Percentiles rank a stretch among this genome's conserved stretches.
phyloP scores from a whole-genome alignment of 768 basidiomycete species.

The Boletus rufocinnamomeus region DNA sequence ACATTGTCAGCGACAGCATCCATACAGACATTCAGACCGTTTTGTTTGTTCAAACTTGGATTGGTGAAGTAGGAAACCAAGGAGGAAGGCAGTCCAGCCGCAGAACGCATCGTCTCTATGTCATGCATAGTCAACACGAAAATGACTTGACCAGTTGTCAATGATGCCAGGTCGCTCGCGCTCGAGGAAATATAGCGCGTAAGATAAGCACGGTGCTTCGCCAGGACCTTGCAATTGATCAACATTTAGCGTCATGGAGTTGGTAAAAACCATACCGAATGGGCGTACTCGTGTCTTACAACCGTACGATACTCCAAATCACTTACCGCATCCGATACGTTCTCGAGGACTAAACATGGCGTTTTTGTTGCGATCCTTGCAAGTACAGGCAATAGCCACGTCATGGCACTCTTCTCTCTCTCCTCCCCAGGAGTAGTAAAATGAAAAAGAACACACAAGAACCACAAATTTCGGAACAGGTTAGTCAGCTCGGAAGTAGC shows the following conservation, averaged over 20 bases:
- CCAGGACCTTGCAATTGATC: slow-evolving; percentile 54
- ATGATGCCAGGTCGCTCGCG: slow-evolving; percentile 64
- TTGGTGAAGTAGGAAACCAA: slow-evolving; percentile 88
- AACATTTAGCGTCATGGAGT: background rate
- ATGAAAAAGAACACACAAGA: slow-evolving; percentile 83
- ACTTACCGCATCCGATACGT: slow-evolving; percentile 78
- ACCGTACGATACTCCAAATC: slow-evolving; percentile 93
- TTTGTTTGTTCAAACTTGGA: slow-evolving; percentile 74
- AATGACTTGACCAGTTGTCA: slow-evolving; percentile 82
- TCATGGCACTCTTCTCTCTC: slow-evolving; percentile 64
- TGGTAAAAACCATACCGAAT: slow-evolving; percentile 53
- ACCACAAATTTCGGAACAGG: slow-evolving; percentile 93
- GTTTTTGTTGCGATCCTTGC: slow-evolving; percentile 83
- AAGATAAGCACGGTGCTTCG: slow-evolving; percentile 65
- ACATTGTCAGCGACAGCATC: slow-evolving; percentile 88
- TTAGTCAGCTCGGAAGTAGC: slow-evolving; percentile 62
- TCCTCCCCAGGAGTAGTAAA: slow-evolving; percentile 54
- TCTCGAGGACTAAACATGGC: slow-evolving; percentile 81
- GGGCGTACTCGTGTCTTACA: slow-evolving; percentile 81
- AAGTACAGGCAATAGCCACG: slow-evolving; percentile 77
- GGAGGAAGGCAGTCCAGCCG: slow-evolving; percentile 76
- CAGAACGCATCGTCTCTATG: slow-evolving; percentile 84
- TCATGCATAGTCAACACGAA: slow-evolving; percentile 86
- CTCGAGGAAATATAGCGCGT: slow-evolving; percentile 66
- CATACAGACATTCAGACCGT: slow-evolving; percentile 71